These are phyloP conservation scores for Lactarius hatsudake DNA, from an alignment of 768 basidiomycete genomes.

Conservation along the genomic window DNA sequence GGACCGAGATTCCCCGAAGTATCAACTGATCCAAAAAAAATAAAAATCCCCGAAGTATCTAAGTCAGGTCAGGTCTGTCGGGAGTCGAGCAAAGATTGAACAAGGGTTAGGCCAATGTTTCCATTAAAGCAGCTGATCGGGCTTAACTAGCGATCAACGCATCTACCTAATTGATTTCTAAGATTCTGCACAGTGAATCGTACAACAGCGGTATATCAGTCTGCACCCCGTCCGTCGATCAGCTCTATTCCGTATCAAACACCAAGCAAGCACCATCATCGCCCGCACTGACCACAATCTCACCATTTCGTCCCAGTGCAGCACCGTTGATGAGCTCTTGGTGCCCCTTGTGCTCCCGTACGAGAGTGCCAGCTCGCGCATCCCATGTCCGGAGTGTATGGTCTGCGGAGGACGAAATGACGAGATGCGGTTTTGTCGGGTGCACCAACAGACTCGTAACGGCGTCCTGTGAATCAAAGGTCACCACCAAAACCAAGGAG, in stretches of 20 bases:
- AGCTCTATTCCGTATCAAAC: conserved; percentile 58
- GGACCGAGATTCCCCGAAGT: neutral
- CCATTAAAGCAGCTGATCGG: neutral
- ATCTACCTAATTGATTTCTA: neutral
- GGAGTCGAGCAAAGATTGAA: neutral
- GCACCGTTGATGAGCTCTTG: conserved; percentile 72
- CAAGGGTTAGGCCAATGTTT: neutral
- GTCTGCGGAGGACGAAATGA: conserved; percentile 88
- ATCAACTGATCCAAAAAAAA: too few relatives aligned
- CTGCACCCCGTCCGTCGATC: neutral
- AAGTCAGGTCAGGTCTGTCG: neutral
- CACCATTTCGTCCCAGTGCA: conserved; percentile 65
- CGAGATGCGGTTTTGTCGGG: conserved; percentile 66
- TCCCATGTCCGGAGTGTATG: conserved; percentile 90
- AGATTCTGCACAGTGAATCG: neutral
- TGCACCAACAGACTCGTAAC: conserved; percentile 77
- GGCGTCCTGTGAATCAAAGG: conserved; percentile 60
- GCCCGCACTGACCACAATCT: conserved; percentile 79
- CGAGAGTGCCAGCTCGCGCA: conserved; percentile 72
- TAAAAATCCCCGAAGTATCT: neutral
- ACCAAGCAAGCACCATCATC: conserved; percentile 89
- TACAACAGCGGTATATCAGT: neutral
- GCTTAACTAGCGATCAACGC: neutral
- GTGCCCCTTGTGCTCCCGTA: conserved; percentile 84
- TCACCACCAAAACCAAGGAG: neutral